Evolutionary conservation across 2,329 filamentous ascomycete species (phyloP), one percentile per base, ranked within the genome.

Genomic region (Venturia aucupariae): DNA sequence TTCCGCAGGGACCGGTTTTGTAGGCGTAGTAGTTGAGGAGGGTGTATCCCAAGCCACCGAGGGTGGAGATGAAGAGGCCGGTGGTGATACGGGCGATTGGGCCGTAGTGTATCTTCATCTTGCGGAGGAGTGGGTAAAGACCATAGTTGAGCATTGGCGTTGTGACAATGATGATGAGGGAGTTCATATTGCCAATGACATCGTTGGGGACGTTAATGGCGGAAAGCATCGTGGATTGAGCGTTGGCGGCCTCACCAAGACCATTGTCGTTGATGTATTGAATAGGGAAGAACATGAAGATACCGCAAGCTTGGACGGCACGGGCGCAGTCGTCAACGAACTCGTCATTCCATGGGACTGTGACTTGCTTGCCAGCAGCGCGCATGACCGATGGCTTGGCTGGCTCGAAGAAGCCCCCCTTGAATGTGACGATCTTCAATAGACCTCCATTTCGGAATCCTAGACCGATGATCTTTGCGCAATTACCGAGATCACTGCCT

Each of bases 71-170:
- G 59, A 73, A 69, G 65, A 84, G 77, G 38, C 82, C 82, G 3
- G 84, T 77, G 2, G 79, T 80, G 66, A 82, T 81, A 62, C 80
- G 79, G 48, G 73, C 76, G 64, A 82, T 75, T 15, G 78, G 80
- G 2, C 80, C 80, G 66, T 80, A 79, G 66, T 76, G 74, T 66
- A 82, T 77, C 57, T 75, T 74, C 42, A 71, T 62, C 46, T 71
- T 76, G 1, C 76, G 73, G 6, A 82, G 72, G 1, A 74, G 48
- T 1, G 81, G 81, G 67, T 83, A 83, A 6, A 83, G 63, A n/a
- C 77, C 72, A 60, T 79, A 78, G 68, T 77, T 81, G 32, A 82
- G 72, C n/a, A 82, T 67, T 0, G 81, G 80, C 0, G 79, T 74
- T 27, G 74, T 70, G 46, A 75, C 68, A 60, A 82, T 81, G 68